Base-by-base conservation (phyloP, 2,329 filamentous ascomycete species). In the Fusarium sp. region DNA sequence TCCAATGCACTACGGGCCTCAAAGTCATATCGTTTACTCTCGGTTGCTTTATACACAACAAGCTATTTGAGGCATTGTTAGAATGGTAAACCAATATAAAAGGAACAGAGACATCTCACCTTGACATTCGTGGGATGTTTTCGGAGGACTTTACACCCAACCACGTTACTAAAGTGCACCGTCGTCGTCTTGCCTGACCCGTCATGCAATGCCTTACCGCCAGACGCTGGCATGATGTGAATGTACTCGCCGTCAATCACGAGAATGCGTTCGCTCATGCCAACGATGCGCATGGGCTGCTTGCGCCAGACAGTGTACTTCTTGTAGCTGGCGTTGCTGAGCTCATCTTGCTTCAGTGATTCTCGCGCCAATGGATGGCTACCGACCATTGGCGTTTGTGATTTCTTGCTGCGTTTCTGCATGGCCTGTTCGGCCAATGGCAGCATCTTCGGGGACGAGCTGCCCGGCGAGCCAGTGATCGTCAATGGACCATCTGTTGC, bases 201-300 rank as follows among this genome's bases (percentile, higher is more conserved):
- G 63, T 92, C 90, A 67, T 90, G 88, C 65, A 90, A 83, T 17
- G 90, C 89, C 79, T 93, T 93, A 42, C 91, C 91, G 15, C 88
- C 88, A 5, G 89, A 89, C 4, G 89, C 87, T 32, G 94, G 93
- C 88, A 94, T 92, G 77, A 97, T 94, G 82, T 96, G 93, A 70
- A 97, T 90, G 81, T 95, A 96, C 80, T 97, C 94, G 68, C 93
- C 93, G 77, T 96, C 94, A 74, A 97, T 94, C 53, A 93, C 91
- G 47, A 96, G 85, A 15, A 94, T 89, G 66, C 93, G 90, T 76
- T 95, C 92, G 69, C 93, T 93, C 78, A 92, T 89, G 8, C 90
- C 91, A 47, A 93, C 91, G 77, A 96, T 92, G 30, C 93, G 91
- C 88, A 96, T 94, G 14, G 93, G 91, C 81, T 95, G 93, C 82